Percentiles rank a stretch among this genome's conserved stretches.
phyloP scores from a whole-genome alignment of 2,329 filamentous ascomycete genomes.

The Stagonosporopsis cucurbitacearum region DNA sequence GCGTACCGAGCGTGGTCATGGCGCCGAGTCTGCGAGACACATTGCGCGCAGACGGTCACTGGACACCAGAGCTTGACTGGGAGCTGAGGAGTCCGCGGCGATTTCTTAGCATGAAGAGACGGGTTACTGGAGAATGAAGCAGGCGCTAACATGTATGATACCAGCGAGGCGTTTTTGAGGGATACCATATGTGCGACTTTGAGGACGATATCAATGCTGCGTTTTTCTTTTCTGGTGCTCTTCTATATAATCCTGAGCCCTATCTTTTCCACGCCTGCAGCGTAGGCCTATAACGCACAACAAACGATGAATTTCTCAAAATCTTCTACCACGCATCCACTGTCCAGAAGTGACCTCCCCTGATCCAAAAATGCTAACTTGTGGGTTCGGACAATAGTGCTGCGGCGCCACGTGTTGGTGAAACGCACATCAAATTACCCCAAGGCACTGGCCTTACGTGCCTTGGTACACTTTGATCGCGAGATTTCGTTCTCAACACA shows the following conservation, averaged over 20 bases:
- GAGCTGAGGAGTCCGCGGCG: constrained; percentile 26
- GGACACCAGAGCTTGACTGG: constrained; percentile 31
- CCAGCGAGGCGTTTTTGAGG: constrained; percentile 11
- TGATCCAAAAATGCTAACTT: neutral
- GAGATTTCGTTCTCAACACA: neutral
- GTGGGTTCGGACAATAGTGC: constrained; percentile 11
- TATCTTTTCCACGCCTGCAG: neutral
- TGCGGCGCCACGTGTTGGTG: neutral
- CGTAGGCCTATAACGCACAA: neutral
- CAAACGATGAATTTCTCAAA: neutral
- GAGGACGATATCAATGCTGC: neutral
- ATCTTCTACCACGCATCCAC: too few relatives aligned
- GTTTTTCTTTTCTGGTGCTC: neutral
- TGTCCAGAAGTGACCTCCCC: too few relatives aligned
- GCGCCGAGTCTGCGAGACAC: constrained; percentile 31
- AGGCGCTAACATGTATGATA: neutral
- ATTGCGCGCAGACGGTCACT: constrained; percentile 19
- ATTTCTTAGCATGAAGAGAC: constrained; percentile 30
- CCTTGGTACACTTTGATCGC: too few relatives aligned
- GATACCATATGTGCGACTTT: neutral
- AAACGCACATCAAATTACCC: constrained; percentile 3
- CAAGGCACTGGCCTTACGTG: constrained; percentile 4
- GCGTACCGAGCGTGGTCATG: constrained; percentile 15
- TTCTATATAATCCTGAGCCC: neutral
- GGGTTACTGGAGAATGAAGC: constrained; percentile 8